Conservation (phyloP, 768 basidiomycete genomes). For the Mycena capillaripes region DNA sequence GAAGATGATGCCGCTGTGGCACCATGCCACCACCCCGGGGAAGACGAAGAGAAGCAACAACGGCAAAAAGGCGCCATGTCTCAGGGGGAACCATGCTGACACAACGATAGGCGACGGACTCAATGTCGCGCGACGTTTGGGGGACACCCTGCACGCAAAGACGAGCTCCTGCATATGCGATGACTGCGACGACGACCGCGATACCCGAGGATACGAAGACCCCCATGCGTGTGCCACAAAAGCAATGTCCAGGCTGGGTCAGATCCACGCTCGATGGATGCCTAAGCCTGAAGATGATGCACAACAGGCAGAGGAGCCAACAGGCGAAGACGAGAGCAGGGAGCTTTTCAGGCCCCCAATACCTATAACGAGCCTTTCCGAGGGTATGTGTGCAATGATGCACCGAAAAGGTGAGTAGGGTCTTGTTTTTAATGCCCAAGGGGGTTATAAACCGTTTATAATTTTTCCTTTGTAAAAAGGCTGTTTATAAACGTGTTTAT, state of each 20-base stretch:
- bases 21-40: neutral
- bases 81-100: neutral
- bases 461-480: too few species aligned
- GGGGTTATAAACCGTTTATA: too few species aligned
- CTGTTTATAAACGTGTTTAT: too few species aligned
- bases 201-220: neutral
- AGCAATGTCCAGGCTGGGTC: neutral
- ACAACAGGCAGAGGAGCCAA: neutral
- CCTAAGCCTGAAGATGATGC: neutral
- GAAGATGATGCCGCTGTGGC: neutral
- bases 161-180: neutral
- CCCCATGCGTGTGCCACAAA: neutral
- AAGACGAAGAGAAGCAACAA: neutral
- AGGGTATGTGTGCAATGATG: neutral
- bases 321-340: neutral
- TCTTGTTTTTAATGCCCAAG: too few species aligned
- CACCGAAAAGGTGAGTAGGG: neutral
- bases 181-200: neutral
- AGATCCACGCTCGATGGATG: neutral
- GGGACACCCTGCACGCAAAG: neutral
- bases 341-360: neutral
- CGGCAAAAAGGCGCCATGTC: neutral
- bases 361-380: neutral
- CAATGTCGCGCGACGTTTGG: neutral
- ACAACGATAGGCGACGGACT: neutral